A percentile compares a stretch with the other conserved stretches of the same genome.
phyloP scores from a whole-genome alignment of 1,284 basidiomycete species.

The Moniliophthora roreri region DNA sequence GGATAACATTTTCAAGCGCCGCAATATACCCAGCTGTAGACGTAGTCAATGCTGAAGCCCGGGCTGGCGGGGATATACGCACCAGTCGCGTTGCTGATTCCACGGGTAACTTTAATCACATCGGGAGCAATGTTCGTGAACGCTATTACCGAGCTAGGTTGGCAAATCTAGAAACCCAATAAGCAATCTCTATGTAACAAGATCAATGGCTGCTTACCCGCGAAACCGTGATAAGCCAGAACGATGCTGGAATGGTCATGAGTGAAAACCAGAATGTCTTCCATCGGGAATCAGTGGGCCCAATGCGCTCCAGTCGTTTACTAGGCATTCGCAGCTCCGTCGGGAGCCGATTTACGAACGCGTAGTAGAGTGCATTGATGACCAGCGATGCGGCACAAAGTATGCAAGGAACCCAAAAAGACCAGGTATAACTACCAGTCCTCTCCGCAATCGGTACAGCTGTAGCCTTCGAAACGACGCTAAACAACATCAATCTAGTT shows the following conservation, averaged over 20 bases:
- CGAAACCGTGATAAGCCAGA: constrained; percentile 13
- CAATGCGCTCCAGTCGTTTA: too few relatives aligned
- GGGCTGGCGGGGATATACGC: too few relatives aligned
- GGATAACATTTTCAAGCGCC: neutral
- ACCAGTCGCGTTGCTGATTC: too few relatives aligned
- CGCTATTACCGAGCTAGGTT: constrained; percentile 4
- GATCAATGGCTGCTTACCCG: constrained; percentile 4
- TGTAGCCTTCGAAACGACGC: constrained; percentile 11
- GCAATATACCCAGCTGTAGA: too few relatives aligned
- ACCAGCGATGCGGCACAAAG: constrained; percentile 4
- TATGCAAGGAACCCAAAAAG: constrained; percentile 2
- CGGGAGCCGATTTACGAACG: neutral
- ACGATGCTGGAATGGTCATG: constrained; percentile 7
- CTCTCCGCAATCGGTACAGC: constrained; percentile 11
- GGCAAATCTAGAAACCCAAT: constrained; percentile 2
- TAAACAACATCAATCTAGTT: too few relatives aligned
- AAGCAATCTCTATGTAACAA: neutral
- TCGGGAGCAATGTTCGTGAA: constrained; percentile 1
- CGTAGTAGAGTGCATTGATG: constrained; percentile 7
- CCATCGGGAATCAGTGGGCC: too few relatives aligned
- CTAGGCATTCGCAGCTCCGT: neutral
- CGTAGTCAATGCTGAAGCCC: too few relatives aligned
- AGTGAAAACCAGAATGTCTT: neutral
- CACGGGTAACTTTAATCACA: too few relatives aligned
- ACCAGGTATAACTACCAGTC: neutral